phyloP scores from a whole-genome alignment of 768 basidiomycete genomes.

The Lactarius tabidus region DNA sequence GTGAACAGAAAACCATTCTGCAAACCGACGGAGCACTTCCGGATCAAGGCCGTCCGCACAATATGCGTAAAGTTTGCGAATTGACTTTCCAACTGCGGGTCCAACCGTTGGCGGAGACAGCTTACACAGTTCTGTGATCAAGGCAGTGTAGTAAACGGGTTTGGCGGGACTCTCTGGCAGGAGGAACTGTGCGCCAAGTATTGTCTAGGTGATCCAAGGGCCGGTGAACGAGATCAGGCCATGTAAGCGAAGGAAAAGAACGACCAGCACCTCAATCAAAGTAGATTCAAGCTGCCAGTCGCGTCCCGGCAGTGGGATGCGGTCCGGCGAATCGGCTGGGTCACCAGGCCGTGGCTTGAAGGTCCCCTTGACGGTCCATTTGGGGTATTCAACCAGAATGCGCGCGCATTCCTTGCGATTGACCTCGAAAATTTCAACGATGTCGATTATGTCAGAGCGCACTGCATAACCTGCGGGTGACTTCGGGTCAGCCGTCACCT shows the following conservation, averaged over 20 bases:
- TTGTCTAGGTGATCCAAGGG: constrained; percentile 43
- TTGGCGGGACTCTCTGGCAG: constrained; percentile 76
- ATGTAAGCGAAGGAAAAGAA: not conserved
- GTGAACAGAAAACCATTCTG: constrained; percentile 94
- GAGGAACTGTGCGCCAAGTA: constrained; percentile 68
- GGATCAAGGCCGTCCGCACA: constrained; percentile 87
- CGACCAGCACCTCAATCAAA: constrained; percentile 65
- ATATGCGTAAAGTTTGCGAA: constrained; percentile 75
- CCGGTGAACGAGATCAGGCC: constrained; percentile 9
- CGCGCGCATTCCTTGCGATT: constrained; percentile 95
- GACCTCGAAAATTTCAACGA: constrained; percentile 86
- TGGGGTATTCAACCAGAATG: constrained; percentile 78
- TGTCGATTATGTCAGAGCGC: constrained; percentile 68
- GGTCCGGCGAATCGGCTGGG: constrained; percentile 42
- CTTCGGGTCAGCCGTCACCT: constrained; percentile 76
- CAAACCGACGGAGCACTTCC: constrained; percentile 74
- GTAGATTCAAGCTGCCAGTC: constrained; percentile 89
- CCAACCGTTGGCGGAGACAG: constrained; percentile 90
- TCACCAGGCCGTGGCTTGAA: constrained; percentile 78
- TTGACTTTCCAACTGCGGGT: constrained; percentile 93
- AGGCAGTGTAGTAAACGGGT: constrained; percentile 77
- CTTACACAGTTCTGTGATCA: constrained; percentile 94
- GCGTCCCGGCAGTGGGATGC: constrained; percentile 48
- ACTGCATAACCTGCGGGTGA: constrained; percentile 78
- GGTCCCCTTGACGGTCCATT: constrained; percentile 77